phyloP scores from a whole-genome alignment of 106 monocot genomes.

The Acanthochlamys bracteata region DNA sequence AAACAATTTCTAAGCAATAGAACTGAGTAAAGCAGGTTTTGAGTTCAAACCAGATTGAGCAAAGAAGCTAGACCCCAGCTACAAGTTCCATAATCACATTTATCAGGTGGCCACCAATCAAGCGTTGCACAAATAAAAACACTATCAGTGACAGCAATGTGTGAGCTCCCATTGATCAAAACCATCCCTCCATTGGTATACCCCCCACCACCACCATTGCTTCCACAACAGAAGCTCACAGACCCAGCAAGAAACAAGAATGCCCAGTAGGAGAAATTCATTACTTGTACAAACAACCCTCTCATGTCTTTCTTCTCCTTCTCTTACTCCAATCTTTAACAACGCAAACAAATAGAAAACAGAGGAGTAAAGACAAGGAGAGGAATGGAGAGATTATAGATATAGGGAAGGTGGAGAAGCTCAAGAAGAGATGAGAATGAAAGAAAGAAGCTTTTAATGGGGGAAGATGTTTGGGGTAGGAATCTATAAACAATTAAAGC shows the following conservation, averaged over 20 bases:
- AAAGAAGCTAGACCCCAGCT: constrained; percentile 80
- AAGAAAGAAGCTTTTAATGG: constrained; percentile 1
- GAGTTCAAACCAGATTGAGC: constrained; percentile 63
- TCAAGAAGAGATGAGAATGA: background rate
- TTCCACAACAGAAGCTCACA: constrained; percentile 2
- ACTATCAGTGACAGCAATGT: constrained; percentile 56
- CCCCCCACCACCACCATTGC: constrained; percentile 9
- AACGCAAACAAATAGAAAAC: background rate
- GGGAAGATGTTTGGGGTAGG: background rate
- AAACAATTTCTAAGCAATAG: background rate
- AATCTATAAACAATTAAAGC: background rate
- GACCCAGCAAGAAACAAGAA: constrained; percentile 20
- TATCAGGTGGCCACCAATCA: constrained; percentile 99
- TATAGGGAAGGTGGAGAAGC: background rate
- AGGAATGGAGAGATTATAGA: background rate
- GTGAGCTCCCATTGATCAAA: constrained; percentile 33
- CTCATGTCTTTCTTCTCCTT: background rate
- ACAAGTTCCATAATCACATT: constrained; percentile 95
- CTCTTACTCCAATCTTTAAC: background rate
- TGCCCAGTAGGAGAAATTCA: constrained; percentile 26
- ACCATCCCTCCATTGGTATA: constrained; percentile 17
- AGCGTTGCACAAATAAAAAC: constrained; percentile 86
- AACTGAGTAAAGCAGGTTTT: background rate
- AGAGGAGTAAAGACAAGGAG: background rate
- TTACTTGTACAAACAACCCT: constrained; percentile 19